Evolutionary conservation across 768 basidiomycete genomes (phyloP).

Genomic region (Lactarius evosmus): DNA sequence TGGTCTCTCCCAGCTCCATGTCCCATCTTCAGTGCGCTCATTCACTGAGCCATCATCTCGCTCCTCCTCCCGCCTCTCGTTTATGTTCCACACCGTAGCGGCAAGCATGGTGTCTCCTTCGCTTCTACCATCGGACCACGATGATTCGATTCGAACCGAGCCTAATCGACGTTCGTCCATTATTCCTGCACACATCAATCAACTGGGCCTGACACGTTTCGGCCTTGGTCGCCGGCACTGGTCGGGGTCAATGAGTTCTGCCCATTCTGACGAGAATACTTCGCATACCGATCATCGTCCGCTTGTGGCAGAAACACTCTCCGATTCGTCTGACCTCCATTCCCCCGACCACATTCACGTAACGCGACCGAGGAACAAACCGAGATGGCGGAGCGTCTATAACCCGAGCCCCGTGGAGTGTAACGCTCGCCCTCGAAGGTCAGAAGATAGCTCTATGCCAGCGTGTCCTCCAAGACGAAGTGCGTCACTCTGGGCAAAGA

Average conservation of each 20-base stretch:
- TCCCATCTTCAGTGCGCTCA: neutral
- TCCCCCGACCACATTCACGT: neutral
- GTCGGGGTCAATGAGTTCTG: constrained; percentile 1
- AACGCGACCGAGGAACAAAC: constrained; percentile 9
- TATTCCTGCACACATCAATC: neutral
- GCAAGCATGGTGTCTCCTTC: constrained; percentile 5
- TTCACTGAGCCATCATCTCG: neutral
- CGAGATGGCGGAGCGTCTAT: constrained; percentile 14
- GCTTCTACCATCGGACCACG: neutral
- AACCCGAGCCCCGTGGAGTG: neutral
- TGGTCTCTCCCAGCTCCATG: neutral
- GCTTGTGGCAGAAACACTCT: constrained; percentile 14
- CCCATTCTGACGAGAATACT: neutral
- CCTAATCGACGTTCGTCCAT: neutral
- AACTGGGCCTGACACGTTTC: constrained; percentile 5
- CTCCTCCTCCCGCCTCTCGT: constrained; percentile 6
- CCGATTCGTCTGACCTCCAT: constrained; percentile 13
- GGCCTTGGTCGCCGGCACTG: constrained; percentile 4
- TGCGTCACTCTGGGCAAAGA: constrained; percentile 34
- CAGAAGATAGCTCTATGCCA: neutral
- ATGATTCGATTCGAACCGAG: neutral
- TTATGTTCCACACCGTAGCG: neutral
- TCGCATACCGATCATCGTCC: neutral
- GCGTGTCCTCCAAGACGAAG: constrained; percentile 31
- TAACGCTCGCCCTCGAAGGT: neutral